phyloP scores from a whole-genome alignment of 495 filamentous ascomycete genomes.

The Pseudevernia furfuracea region DNA sequence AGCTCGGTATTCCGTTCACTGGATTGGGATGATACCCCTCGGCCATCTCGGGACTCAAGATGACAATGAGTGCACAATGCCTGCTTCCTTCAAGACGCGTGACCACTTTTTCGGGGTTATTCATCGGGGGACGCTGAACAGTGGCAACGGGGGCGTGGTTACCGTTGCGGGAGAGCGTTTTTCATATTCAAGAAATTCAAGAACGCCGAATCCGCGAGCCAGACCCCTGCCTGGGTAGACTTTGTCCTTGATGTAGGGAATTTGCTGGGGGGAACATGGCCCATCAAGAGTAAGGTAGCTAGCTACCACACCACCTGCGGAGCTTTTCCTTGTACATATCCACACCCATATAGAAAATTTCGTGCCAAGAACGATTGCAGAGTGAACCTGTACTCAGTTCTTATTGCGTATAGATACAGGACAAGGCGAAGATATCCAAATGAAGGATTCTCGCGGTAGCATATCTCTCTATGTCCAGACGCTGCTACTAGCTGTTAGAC shows the following conservation, averaged over 20 bases:
- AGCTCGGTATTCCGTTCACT: neutral
- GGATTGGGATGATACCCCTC: neutral
- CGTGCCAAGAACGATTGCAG: neutral
- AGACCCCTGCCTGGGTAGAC: no score
- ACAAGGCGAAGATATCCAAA: neutral
- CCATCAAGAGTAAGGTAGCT: no score
- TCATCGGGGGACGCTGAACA: neutral
- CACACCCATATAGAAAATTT: neutral
- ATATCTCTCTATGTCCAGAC: neutral
- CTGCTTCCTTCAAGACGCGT: neutral
- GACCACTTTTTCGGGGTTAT: neutral
- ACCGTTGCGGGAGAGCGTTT: no score
- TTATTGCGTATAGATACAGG: neutral
- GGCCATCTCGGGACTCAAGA: neutral
- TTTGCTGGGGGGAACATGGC: no score
- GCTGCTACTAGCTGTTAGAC: neutral
- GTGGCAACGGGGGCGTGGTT: neutral
- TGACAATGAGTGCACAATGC: no score
- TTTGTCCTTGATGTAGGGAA: no score
- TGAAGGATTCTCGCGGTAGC: neutral
- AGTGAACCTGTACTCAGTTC: neutral
- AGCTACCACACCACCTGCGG: no score
- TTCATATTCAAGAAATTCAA: no score
- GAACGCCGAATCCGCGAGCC: no score
- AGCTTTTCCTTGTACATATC: no score